Base-by-base conservation (phyloP, 192 early-diverging fungal species). In the Obelidium mucronatum region DNA sequence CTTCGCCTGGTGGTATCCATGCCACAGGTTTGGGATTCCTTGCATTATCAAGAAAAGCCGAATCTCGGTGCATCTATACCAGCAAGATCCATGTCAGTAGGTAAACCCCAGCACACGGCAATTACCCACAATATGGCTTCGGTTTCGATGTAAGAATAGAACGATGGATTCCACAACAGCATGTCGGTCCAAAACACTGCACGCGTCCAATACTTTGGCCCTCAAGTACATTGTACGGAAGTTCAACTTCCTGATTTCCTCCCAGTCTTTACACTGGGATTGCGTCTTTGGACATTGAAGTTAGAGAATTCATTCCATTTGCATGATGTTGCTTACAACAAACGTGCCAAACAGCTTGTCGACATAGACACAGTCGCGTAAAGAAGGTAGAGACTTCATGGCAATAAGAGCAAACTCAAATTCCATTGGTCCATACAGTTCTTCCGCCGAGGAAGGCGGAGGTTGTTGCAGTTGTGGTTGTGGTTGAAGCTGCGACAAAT, bases 121-220 rank as follows among this genome's bases (percentile, higher is more conserved):
- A 48, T 48, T 8, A 60, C 58, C 13, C 0, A 60, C 58, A 13
- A 60, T 33, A 24, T 60, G 58, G 26, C 24, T 26, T 13, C 58
- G 58, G 58, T 60, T 60, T 33, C 58, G 58, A 26, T 60, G 26
- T 60, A 60, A 60, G 24, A 60, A 60, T 24, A 60, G 13, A 26
- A 60, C 58, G 24, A 60, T 60, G 13, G 33, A 13, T 24, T 60
- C 58, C 6, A 60, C 24, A 8, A 60, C 58, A 19, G 8, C 24
- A 13, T 60, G 58, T 26, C 58, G 58, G 24, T 60, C 58, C 24
- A 60, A 31, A 6, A 60, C 58, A 26, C 26, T 33, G 24, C 58
- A 60, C 8, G 58, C 58, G 24, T 60, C 58, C 26, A 60, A 34
- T 33, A 60, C 8, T 33, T 60, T 60, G 13, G 15, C 58, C 6